These are phyloP conservation scores for Candida lessepsii DNA, from an alignment of 805 yeast genomes.

Conservation along the genomic window DNA sequence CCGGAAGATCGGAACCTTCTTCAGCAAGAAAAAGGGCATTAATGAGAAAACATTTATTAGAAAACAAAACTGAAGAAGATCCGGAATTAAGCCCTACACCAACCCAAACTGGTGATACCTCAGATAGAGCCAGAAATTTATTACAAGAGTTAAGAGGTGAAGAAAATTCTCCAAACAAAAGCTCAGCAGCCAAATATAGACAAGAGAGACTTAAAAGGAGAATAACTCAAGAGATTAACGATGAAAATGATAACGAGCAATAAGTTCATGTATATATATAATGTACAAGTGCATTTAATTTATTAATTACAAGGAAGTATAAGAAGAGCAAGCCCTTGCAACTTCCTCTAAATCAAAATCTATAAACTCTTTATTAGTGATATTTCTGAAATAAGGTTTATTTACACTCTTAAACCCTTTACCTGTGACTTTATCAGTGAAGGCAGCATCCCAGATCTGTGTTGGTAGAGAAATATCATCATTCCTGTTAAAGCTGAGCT, in stretches of 20 bases:
- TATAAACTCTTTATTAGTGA: conserved; percentile 23
- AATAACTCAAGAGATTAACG: conserved; percentile 8
- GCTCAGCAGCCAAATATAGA: conserved; percentile 45
- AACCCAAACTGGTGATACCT: conserved; percentile 9
- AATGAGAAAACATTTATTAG: conserved; percentile 61
- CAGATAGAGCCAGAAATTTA: conserved; percentile 56
- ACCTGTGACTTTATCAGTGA: conserved; percentile 37
- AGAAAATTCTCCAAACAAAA: conserved; percentile 22
- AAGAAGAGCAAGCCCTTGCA: conserved; percentile 9
- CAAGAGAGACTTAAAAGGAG: conserved; percentile 35
- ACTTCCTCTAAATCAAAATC: conserved; percentile 32
- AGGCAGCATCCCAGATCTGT: conserved; percentile 27
- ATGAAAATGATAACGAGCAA: not conserved
- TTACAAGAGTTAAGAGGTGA: conserved; percentile 56
- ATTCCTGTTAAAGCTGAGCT: conserved; percentile 1
- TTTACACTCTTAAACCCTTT: conserved; percentile 37
- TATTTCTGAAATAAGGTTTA: conserved; percentile 35
- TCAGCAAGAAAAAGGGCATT: conserved; percentile 80
- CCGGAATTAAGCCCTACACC: conserved; percentile 11
- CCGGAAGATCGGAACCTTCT: conserved; percentile 70
- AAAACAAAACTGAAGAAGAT: conserved; percentile 17
- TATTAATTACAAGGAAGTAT: conserved; percentile 6
- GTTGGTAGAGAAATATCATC: not conserved
- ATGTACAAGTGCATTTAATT: not conserved
- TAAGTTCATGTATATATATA: not conserved